These are phyloP conservation scores for Thraustotheca clavata DNA, from an alignment of 352 stramenopile species.

Conservation along the genomic window DNA sequence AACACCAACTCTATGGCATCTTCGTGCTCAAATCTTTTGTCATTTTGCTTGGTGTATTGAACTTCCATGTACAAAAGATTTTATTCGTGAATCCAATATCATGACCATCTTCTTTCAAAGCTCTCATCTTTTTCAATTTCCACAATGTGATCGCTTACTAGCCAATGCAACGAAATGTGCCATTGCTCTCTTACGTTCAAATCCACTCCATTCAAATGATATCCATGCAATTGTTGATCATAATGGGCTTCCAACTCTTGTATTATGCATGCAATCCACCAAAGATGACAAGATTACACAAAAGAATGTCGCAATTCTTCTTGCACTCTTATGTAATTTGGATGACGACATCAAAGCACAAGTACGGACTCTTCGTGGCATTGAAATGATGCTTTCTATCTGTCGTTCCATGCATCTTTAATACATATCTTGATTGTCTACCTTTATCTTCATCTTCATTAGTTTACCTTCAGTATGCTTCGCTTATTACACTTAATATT, in stretches of 20 bases:
- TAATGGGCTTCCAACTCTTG: neutral
- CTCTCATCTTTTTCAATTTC: conserved; percentile 28
- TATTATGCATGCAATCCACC: conserved; percentile 7
- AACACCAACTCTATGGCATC: conserved; percentile 34
- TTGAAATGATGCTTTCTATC: conserved; percentile 72
- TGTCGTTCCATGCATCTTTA: conserved; percentile 29
- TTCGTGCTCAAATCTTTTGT: conserved; percentile 59
- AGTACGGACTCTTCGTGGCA: conserved; percentile 51
- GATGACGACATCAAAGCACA: conserved; percentile 39
- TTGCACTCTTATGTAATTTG: conserved; percentile 55
- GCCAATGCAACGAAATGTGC: conserved; percentile 63
- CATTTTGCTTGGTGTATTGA: conserved; percentile 51
- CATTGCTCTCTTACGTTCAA: conserved; percentile 36
- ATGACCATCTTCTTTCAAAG: conserved; percentile 35
- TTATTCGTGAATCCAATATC: conserved; percentile 29
- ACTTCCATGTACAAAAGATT: neutral
- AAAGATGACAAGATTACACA: conserved; percentile 30
- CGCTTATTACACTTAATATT: too few species aligned
- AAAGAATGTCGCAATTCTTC: conserved; percentile 71
- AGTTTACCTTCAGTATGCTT: too few species aligned
- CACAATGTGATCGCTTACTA: conserved; percentile 38
- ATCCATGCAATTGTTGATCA: conserved; percentile 1
- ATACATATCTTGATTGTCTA: too few species aligned
- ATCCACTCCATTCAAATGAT: conserved; percentile 6
- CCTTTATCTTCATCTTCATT: too few species aligned